These are phyloP conservation scores for Ogataea nitratoaversa DNA, from an alignment of 805 yeast species.

Conservation along the genomic window DNA sequence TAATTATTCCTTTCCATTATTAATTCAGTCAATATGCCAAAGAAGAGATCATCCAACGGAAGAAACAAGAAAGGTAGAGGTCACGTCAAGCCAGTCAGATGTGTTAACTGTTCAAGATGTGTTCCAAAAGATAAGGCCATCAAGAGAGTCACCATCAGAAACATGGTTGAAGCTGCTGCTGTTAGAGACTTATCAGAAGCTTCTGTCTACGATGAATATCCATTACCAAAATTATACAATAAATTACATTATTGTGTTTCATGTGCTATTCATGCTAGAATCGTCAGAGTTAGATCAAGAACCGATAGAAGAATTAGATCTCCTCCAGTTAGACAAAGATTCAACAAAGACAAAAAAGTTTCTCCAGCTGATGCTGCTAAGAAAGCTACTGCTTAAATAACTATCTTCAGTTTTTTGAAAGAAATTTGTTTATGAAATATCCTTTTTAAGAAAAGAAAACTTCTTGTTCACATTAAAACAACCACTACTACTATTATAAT, in stretches of 20 bases:
- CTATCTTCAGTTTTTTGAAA: background rate
- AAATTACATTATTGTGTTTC: constrained; percentile 99
- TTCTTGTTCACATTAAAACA: no score
- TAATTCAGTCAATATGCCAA: constrained; percentile 73
- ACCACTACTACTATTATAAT: no score
- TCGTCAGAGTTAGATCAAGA: constrained; percentile 99
- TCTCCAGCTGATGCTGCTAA: constrained; percentile 97
- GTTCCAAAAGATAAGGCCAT: constrained; percentile 99
- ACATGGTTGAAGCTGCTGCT: constrained; percentile 99
- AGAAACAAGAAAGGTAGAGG: constrained; percentile 99
- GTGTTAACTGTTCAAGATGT: constrained; percentile 99
- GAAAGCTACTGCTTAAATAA: constrained; percentile 53
- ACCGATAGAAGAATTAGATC: constrained; percentile 97
- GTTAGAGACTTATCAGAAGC: constrained; percentile 99
- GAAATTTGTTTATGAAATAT: no score
- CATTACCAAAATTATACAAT: constrained; percentile 99
- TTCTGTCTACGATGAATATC: constrained; percentile 98
- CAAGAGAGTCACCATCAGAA: constrained; percentile 99
- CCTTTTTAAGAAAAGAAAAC: no score
- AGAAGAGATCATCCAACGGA: constrained; percentile 99
- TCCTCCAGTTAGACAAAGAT: constrained; percentile 99
- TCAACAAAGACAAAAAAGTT: constrained; percentile 93
- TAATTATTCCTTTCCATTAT: background rate
- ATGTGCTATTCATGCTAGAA: constrained; percentile 99
- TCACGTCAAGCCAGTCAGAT: constrained; percentile 99